Base-by-base conservation (phyloP, 768 basidiomycete species). In the Boletus edulis region DNA sequence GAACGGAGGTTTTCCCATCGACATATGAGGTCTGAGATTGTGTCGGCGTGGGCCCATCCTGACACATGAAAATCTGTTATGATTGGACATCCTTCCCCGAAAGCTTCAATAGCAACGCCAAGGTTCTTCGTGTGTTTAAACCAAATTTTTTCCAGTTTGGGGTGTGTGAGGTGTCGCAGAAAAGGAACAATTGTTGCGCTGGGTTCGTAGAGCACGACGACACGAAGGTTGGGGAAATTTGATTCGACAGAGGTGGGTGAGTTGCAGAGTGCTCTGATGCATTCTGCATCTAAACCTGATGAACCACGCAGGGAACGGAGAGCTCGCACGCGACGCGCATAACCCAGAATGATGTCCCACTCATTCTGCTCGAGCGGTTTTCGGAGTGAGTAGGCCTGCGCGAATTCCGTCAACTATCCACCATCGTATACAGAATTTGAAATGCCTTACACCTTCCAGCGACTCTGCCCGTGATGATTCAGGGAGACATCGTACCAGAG, bases 181-280 rank as follows among this genome's bases (percentile, higher is more conserved):
- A 62, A 42, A 7, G 60, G 56, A 17, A 31, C 8, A n/a, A 62
- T 5, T 5, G 22, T 8, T 2, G 17, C 10, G 4, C n/a, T 24
- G 20, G 50, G 49, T 9, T 20, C 5, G 4, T 40, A 0, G 2
- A 62, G 5, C 17, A 15, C 49, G 9, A 62, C 13, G 5, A 12
- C 2, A 20, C 44, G 45, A 49, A 62, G 56, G 4, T 52, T 62
- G 3, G 56, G 61, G n/a, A 58, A 58, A 20, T 62, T 51, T 0
- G 41, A 15, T 22, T 34, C 13, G 18, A 6, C 8, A 11, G 41
- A 27, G 34, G 27, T 9, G 3, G 51, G 54, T 5, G 37, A 45
- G 3, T 42, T 45, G n/a, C 49, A 61, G 20, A 61, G 43, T 3
- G 35, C 22, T 15, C 45, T 13, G 46, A 61, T 18, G 40, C 37